Percentiles rank a stretch among this genome's conserved stretches.
These are phyloP conservation scores for Albizia julibrissin DNA, from an alignment of 306 rosid species.

Conservation along the genomic window DNA sequence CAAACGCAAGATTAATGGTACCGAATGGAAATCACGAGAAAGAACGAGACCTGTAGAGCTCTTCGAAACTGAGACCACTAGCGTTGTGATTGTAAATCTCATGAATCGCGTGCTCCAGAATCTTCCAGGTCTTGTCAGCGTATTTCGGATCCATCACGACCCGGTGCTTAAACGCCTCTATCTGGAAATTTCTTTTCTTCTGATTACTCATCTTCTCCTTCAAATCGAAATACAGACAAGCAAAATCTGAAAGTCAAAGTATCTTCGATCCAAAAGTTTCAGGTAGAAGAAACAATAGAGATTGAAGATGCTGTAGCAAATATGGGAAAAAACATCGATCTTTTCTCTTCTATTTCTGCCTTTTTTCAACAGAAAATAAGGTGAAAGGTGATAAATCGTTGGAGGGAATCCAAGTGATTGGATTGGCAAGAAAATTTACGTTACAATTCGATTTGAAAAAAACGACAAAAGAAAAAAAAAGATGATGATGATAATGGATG, in stretches of 20 bases:
- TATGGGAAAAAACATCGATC: not conserved
- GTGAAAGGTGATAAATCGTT: not conserved
- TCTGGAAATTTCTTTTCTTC: conserved; percentile 92
- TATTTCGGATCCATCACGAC: conserved; percentile 96
- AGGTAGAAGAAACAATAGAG: conserved; percentile 6
- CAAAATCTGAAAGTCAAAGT: conserved; percentile 7
- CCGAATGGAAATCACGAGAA: not conserved
- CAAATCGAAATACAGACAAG: conserved; percentile 25
- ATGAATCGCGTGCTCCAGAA: conserved; percentile 87
- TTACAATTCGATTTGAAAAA: not conserved
- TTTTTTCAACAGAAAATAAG: not conserved
- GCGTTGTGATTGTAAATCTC: conserved; percentile 97
- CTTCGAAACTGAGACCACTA: conserved; percentile 95
- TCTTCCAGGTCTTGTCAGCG: conserved; percentile 92
- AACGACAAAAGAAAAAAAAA: not conserved
- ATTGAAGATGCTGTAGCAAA: conserved; percentile 12
- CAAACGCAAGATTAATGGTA: not conserved
- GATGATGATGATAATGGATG: not conserved
- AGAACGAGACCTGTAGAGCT: conserved; percentile 79
- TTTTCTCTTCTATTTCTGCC: not conserved
- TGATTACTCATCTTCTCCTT: conserved; percentile 76
- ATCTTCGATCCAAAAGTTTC: conserved; percentile 11
- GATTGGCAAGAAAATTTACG: not conserved
- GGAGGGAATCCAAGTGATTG: not conserved
- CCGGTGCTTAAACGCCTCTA: conserved; percentile 92